phyloP scores from a whole-genome alignment of 805 yeast species.

The Wickerhamiella azyma region DNA sequence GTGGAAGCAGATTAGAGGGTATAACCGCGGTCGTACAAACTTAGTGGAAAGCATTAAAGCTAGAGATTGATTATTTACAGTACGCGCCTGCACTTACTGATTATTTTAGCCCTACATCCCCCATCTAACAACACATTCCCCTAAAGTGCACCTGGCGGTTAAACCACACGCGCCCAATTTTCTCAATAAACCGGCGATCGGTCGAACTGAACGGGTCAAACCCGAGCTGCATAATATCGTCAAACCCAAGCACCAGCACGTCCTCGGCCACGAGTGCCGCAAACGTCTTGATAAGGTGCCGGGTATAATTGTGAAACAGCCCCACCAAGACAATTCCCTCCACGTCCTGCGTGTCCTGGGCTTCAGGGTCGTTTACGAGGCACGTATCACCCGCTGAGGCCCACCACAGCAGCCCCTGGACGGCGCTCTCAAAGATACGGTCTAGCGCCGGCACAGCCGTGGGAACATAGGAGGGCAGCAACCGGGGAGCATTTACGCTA shows the following conservation, averaged over 20 bases:
- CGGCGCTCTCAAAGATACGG: constrained; percentile 11
- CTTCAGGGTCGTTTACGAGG: constrained; percentile 21
- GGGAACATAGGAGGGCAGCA: neutral
- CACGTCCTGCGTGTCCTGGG: constrained; percentile 27
- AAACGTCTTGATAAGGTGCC: constrained; percentile 30
- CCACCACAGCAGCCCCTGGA: constrained; percentile 63
- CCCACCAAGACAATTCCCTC: constrained; percentile 34
- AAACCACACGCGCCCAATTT: constrained; percentile 37
- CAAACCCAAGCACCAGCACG: constrained; percentile 23
- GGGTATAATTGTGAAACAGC: constrained; percentile 38
- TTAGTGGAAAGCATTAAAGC: no score
- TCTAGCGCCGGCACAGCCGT: neutral
- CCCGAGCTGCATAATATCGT: constrained; percentile 44
- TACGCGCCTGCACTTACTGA: no score
- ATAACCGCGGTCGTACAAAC: no score
- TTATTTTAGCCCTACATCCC: constrained; percentile 11
- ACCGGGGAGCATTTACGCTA: neutral
- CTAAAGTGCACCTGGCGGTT: constrained; percentile 31
- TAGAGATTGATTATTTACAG: no score
- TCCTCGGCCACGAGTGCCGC: constrained; percentile 28
- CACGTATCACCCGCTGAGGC: constrained; percentile 66
- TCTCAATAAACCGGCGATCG: constrained; percentile 34
- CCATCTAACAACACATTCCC: constrained; percentile 21
- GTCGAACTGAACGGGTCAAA: constrained; percentile 37
- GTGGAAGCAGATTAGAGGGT: no score